Percentiles rank a stretch among this genome's conserved stretches.
These are phyloP conservation scores for Rubroboletus satanas DNA, from an alignment of 768 basidiomycete genomes.

Conservation along the genomic window DNA sequence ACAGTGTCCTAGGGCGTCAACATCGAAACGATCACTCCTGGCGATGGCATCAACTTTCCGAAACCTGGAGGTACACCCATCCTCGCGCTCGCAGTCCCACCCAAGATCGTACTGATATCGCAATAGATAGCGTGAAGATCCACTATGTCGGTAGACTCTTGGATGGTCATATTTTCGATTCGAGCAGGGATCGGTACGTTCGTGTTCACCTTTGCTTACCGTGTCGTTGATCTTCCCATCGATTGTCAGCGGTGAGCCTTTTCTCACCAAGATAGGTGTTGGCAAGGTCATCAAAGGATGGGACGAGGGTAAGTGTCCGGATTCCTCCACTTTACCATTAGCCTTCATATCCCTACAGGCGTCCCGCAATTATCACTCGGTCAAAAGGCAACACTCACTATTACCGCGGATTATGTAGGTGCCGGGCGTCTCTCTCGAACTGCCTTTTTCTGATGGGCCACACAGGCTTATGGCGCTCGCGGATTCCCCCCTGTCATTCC, in stretches of 20 bases:
- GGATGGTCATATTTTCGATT: constrained; percentile 69
- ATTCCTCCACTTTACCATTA: not conserved
- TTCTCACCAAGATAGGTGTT: constrained; percentile 68
- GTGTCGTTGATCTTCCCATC: constrained; percentile 6
- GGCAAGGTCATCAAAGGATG: constrained; percentile 87
- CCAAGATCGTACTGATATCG: constrained; percentile 24
- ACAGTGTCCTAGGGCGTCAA: constrained; percentile 57
- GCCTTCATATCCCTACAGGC: constrained; percentile 38
- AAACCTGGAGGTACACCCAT: constrained; percentile 59
- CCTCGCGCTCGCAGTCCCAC: constrained; percentile 7
- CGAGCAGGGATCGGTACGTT: constrained; percentile 66
- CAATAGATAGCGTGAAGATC: constrained; percentile 63
- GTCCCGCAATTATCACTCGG: constrained; percentile 76
- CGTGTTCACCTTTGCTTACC: not conserved
- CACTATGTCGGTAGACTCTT: constrained; percentile 75
- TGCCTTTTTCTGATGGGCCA: not conserved
- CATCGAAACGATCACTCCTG: constrained; percentile 52
- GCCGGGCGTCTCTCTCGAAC: constrained; percentile 2
- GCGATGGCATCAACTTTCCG: constrained; percentile 65
- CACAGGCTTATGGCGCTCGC: constrained; percentile 65
- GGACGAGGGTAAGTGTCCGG: constrained; percentile 68
- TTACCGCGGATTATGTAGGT: constrained; percentile 76
- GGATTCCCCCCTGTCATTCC: constrained; percentile 83
- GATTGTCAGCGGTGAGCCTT: constrained; percentile 49
- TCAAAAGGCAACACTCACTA: constrained; percentile 63